Conservation (phyloP, 2,329 filamentous ascomycete species). For the Lasiodiplodia hormozganensis region DNA sequence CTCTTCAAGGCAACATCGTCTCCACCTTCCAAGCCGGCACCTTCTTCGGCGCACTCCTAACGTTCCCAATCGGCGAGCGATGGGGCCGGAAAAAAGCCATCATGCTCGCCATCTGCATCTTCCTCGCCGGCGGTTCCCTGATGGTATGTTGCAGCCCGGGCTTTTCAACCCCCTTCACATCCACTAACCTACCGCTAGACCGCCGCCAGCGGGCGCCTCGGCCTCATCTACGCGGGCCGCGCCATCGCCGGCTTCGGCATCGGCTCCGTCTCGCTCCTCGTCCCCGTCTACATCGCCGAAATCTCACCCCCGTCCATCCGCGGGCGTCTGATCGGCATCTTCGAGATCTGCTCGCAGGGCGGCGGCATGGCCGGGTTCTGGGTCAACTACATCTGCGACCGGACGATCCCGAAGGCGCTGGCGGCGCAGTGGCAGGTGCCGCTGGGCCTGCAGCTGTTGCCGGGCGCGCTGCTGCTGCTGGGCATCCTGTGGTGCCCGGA, state of each 20-base stretch:
- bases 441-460: slow-evolving; percentile 50
- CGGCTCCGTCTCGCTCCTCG: slow-evolving; percentile 51
- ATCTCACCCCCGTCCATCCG: slow-evolving; percentile 55
- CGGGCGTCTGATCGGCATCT: slow-evolving; percentile 54
- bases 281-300: slow-evolving; percentile 55
- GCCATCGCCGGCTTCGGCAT: slow-evolving; percentile 67
- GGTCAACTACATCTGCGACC: slow-evolving; percentile 58
- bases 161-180: neutral
- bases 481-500: slow-evolving; percentile 39
- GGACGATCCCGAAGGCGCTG: slow-evolving; percentile 38
- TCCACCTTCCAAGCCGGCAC: slow-evolving; percentile 73
- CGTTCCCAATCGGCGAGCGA: slow-evolving; percentile 56
- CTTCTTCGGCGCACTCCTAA: slow-evolving; percentile 68
- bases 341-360: slow-evolving; percentile 54
- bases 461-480: slow-evolving; percentile 39
- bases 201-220: slow-evolving; percentile 53
- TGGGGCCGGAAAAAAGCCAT: slow-evolving; percentile 56
- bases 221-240: slow-evolving; percentile 56
- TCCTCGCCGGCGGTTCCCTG: slow-evolving; percentile 53
- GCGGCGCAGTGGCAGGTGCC: slow-evolving; percentile 63
- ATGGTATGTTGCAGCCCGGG: slow-evolving; percentile 44
- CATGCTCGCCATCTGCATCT: slow-evolving; percentile 52
- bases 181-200: slow-evolving; percentile 48
- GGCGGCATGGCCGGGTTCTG: slow-evolving; percentile 60
- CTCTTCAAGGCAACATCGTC: slow-evolving; percentile 65